Conservation (phyloP, 2,329 filamentous ascomycete species). For the Leptosphaerulina australis region DNA sequence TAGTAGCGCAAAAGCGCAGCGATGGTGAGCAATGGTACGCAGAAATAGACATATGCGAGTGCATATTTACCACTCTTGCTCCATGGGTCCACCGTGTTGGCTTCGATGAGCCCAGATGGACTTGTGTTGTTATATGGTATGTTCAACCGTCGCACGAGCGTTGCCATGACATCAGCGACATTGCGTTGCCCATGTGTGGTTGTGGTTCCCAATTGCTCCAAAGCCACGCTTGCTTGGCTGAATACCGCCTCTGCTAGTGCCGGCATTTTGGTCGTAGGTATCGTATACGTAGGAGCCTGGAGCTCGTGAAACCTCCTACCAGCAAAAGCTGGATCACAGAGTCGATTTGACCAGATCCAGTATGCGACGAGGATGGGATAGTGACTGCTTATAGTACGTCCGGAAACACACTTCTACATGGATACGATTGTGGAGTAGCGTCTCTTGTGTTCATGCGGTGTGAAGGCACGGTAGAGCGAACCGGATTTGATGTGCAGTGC, state of each 20-base stretch:
- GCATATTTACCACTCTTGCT: constrained; percentile 82
- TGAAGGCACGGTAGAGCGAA: constrained; percentile 35
- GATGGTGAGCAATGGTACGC: constrained; percentile 70
- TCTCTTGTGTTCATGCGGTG: constrained; percentile 42
- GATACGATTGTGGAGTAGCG: constrained; percentile 31
- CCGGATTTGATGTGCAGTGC: constrained; percentile 28
- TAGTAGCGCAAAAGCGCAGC: constrained; percentile 76
- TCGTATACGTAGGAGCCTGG: constrained; percentile 16
- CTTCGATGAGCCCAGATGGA: constrained; percentile 61
- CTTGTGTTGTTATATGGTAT: constrained; percentile 62
- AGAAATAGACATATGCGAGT: constrained; percentile 87
- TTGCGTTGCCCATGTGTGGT: constrained; percentile 40
- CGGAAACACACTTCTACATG: constrained; percentile 41
- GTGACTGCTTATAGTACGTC: constrained; percentile 31
- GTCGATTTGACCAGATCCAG: constrained; percentile 17
- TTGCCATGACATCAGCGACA: constrained; percentile 34
- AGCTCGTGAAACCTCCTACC: constrained; percentile 40
- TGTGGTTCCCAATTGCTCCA: constrained; percentile 38
- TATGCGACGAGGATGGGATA: constrained; percentile 14
- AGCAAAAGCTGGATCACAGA: constrained; percentile 41
- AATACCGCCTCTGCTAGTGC: constrained; percentile 40
- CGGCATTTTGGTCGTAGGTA: constrained; percentile 38
- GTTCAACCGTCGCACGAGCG: constrained; percentile 56
- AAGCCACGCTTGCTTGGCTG: constrained; percentile 35
- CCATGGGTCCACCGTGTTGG: constrained; percentile 75